Evolutionary conservation across 2,329 filamentous ascomycete species (phyloP).

Genomic region (Peltaster fructicola): DNA sequence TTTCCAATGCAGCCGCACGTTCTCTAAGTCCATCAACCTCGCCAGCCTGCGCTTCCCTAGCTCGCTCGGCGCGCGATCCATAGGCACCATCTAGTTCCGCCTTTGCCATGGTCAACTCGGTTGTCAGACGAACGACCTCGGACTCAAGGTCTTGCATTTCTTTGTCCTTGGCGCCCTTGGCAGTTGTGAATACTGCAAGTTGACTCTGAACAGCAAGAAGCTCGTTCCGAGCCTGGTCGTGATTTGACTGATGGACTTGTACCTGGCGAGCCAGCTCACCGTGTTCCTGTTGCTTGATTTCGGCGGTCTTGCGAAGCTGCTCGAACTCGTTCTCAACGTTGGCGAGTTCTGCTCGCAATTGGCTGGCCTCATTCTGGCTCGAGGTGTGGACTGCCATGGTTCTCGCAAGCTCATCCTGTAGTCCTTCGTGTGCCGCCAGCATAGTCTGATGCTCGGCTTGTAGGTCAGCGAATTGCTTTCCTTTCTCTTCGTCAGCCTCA

Average conservation of each 20-base stretch:
- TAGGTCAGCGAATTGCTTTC: constrained; percentile 15
- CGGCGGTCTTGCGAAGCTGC: constrained; percentile 13
- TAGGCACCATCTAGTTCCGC: constrained; percentile 92
- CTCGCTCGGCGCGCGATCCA: constrained; percentile 52
- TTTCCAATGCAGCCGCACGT: constrained; percentile 35
- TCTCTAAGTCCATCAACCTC: constrained; percentile 26
- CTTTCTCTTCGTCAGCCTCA: constrained; percentile 52
- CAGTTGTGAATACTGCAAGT: constrained; percentile 8
- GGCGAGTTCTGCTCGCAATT: constrained; percentile 21
- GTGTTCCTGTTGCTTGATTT: constrained; percentile 14
- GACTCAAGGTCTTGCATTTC: constrained; percentile 33
- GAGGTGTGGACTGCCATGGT: constrained; percentile 12
- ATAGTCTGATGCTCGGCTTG: constrained; percentile 14
- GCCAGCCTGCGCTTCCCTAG: constrained; percentile 47
- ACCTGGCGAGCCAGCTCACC: constrained; percentile 10
- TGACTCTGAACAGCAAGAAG: constrained; percentile 21
- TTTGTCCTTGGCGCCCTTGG: constrained; percentile 7
- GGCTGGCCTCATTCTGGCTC: constrained; percentile 14
- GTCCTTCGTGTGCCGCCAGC: constrained; percentile 9
- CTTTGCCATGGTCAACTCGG: constrained; percentile 73
- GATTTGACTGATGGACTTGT: constrained; percentile 17
- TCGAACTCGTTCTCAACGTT: constrained; percentile 24
- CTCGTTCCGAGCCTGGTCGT: constrained; percentile 20
- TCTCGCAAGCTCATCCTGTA: constrained; percentile 16
- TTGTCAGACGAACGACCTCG: constrained; percentile 48